Evolutionary conservation across 2,329 filamentous ascomycete genomes (phyloP), one percentile per base, ranked within the genome.

Genomic region (Cadophora malorum): DNA sequence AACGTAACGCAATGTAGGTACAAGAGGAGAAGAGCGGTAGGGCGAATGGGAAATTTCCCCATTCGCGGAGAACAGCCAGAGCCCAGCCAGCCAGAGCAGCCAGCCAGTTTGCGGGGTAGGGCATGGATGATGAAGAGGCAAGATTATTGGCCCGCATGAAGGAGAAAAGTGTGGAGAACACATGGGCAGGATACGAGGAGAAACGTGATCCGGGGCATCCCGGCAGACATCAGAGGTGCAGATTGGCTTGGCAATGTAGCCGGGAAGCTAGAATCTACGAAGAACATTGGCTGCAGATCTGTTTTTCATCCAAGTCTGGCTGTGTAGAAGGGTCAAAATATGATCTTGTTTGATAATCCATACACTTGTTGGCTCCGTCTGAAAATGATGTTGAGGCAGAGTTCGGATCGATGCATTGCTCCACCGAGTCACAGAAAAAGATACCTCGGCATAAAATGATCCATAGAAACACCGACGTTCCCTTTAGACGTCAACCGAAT

Each of bases 221-320:
- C 14, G 41, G 41, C 41, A 45, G 14, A 45, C 6, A 45, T 19
- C 41, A 16, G 16, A 19, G 41, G 3, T 5, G 16, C 14, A 9
- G 28, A 38, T 9, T 28, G 21, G 19, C 31, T 38, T 41, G 55
- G 55, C 33, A 8, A n/a, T 33, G 28, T 19, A 33, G 53, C 19
- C 35, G 6, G 31, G 31, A 38, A 56, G 28, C 31, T 31, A 58
- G 55, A 58, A 41, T 23, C 16, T 16, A 38, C 55, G 55, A 58
- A 41, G 55, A 58, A 58, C 55, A 59, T 59, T 59, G n/a, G 56
- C 35, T 59, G 56, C 56, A 41, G 56, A 59, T 59, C 35, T 59
- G 2, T 38, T 45, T 16, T 16, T 14, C 16, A 3, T 45, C 14
- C 2, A 45, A 45, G 16, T 45, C 14, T 5, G 41, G 41, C 41